A percentile compares a stretch with the other conserved stretches of the same genome.
Evolutionary conservation across 2,329 filamentous ascomycete species (phyloP).

Genomic region (Colletotrichum sp.): DNA sequence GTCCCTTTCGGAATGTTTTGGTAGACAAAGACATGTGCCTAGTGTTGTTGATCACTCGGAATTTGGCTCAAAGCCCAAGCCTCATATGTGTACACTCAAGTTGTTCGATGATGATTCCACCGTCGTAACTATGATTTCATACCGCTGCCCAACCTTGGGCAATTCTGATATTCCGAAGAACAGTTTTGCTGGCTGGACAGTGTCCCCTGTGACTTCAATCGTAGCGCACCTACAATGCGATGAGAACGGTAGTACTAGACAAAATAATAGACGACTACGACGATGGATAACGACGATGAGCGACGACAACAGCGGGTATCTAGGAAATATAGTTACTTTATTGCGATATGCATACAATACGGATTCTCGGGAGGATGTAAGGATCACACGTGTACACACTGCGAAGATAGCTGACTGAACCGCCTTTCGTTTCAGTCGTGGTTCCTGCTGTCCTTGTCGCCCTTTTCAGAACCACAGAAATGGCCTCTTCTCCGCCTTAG

Average conservation of each 20-base stretch:
- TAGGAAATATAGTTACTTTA: no score
- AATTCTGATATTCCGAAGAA: not conserved
- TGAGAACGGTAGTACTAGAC: no score
- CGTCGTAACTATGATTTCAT: accelerated
- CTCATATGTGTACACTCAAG: not conserved
- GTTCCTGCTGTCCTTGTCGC: not conserved
- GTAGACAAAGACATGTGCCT: not conserved
- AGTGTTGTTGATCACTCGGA: not conserved
- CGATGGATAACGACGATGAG: no score
- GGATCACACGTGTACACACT: not conserved
- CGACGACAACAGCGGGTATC: no score
- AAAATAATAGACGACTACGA: no score
- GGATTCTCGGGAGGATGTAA: not conserved
- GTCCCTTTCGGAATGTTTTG: not conserved
- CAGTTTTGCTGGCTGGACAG: accelerated
- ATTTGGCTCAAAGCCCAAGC: not conserved
- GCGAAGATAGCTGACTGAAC: no score
- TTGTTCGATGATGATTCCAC: not conserved
- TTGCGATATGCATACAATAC: no score
- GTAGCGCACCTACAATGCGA: no score
- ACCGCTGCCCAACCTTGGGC: not conserved
- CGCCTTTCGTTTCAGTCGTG: not conserved
- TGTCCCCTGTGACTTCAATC: no score
- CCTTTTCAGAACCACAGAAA: not conserved
- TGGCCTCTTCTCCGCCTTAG: not conserved